Base-by-base conservation (phyloP, 176 grass and related monocot species). In the Zea luxurians region DNA sequence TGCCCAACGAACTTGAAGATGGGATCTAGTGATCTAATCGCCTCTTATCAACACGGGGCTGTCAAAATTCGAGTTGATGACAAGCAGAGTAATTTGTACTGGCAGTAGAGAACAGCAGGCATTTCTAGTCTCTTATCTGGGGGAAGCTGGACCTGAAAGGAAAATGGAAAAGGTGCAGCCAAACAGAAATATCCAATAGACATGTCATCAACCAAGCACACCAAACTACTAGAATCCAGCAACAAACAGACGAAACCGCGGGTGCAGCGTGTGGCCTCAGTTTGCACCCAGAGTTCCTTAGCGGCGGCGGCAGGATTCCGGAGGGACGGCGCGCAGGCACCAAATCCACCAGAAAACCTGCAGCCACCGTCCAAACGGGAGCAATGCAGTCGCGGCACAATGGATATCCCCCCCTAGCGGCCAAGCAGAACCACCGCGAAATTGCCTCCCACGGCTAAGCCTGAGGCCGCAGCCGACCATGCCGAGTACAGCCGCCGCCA, bases 1-100 rank as follows among this genome's bases (percentile, higher is more conserved):
- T 9, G 18, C 57, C 57, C 57, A n/a, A 7, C 18, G 13, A 82
- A 64, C 2, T 36, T 75, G n/a, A 57, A 79, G 52, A 74, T 49
- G 46, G 55, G 81, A 88, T 76, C 81, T 70, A 63, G 36, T 69
- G 81, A 88, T 75, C 81, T 63, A 62, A 11, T 69, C 60, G 27
- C 18, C 15, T 16, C 1, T 37, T 74, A 65, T 41, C 2, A 80
- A 61, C 63, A 42, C 44, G 20, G 3, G 7, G 13, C 8, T 13
- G 20, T 13, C 12, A 65, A 64, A 60, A 61, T 4, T 46, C 2
- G n/a, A 27, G 66, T 13, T 27, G 5, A 46, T 34, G 2, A 68
- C 65, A 37, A 78, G 10, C 36, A 10, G 36, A 78, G 37, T 44
- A 77, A 13, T 11, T 48, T 48, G 34, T 11, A 9, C 18, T 64